A percentile compares a stretch with the other conserved stretches of the same genome.
Conservation (phyloP, 108 stramenopile genomes). For the Chaetoceros tenuissimus region DNA sequence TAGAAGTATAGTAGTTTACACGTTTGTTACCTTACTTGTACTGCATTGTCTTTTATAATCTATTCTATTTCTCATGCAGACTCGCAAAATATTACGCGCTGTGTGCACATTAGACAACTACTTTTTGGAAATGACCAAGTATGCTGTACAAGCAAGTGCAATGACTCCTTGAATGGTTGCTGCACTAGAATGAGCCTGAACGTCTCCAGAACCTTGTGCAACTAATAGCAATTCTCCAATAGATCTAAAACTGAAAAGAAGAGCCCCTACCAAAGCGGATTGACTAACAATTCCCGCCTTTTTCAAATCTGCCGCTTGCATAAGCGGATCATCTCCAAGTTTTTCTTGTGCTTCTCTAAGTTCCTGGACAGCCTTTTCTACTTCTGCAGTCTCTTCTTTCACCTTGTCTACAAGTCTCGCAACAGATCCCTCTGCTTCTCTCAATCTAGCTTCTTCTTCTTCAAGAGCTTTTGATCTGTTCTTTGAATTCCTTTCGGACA, state of each 20-base stretch:
- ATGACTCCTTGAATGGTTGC: slow-evolving; percentile 30
- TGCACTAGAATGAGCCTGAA: slow-evolving; percentile 17
- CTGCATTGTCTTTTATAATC: background rate
- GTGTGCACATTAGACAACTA: too few relatives aligned
- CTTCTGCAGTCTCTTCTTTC: slow-evolving; percentile 31
- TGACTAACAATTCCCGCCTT: slow-evolving; percentile 39
- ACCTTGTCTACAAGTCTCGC: slow-evolving; percentile 32
- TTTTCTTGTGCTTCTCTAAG: slow-evolving; percentile 31
- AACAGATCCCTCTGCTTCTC: slow-evolving; percentile 36
- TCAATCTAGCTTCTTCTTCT: slow-evolving; percentile 27
- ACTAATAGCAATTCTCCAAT: slow-evolving; percentile 23
- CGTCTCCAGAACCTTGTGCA: slow-evolving; percentile 5
- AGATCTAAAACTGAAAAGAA: slow-evolving; percentile 41
- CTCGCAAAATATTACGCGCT: too few relatives aligned
- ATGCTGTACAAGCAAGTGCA: slow-evolving; percentile 17
- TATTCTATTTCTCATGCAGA: too few relatives aligned
- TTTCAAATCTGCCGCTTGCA: slow-evolving; percentile 12
- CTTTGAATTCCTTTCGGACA: slow-evolving; percentile 20
- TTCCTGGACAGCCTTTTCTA: slow-evolving; percentile 38
- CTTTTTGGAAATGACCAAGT: slow-evolving; percentile 14
- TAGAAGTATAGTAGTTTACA: too few relatives aligned
- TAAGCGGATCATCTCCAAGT: slow-evolving; percentile 22
- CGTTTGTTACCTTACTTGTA: too few relatives aligned
- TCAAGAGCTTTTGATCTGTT: slow-evolving; percentile 6
- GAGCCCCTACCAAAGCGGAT: slow-evolving; percentile 30